Percentiles rank a stretch among this genome's conserved stretches.
Evolutionary conservation across 768 basidiomycete species (phyloP).

Genomic region (Agrocybe chaxingu): DNA sequence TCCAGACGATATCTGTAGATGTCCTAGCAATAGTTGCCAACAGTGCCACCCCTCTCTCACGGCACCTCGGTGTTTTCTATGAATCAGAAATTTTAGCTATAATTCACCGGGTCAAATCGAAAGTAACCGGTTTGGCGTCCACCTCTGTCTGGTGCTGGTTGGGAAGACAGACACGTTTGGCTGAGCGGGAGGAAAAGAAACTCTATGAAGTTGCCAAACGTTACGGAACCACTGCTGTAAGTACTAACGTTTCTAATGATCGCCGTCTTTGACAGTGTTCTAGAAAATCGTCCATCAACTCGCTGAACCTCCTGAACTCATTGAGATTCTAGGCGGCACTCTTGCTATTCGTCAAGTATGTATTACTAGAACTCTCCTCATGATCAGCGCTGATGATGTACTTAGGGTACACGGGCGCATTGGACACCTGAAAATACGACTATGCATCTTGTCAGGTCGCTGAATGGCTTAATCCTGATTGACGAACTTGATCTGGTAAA

Average conservation of each 20-base stretch:
- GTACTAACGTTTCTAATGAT: constrained; percentile 18
- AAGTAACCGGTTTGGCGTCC: constrained; percentile 58
- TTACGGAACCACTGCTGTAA: constrained; percentile 64
- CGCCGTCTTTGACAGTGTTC: constrained; percentile 1
- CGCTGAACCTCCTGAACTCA: constrained; percentile 61
- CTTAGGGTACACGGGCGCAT: constrained; percentile 64
- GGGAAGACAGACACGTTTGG: constrained; percentile 50
- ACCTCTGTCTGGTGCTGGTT: constrained; percentile 79
- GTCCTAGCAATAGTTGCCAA: constrained; percentile 57
- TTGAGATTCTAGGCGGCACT: constrained; percentile 62
- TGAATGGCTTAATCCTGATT: constrained; percentile 49
- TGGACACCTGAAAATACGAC: constrained; percentile 81
- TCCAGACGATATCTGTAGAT: constrained; percentile 70
- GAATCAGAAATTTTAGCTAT: constrained; percentile 70
- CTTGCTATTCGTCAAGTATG: constrained; percentile 74
- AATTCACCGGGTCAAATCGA: constrained; percentile 66
- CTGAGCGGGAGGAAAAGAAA: constrained; percentile 64
- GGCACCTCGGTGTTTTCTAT: constrained; percentile 58
- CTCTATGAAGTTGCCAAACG: constrained; percentile 67
- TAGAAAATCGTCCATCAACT: constrained; percentile 53
- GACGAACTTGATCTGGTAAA: constrained; percentile 72
- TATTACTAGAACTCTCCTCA: background rate
- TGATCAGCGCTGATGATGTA: constrained; percentile 1
- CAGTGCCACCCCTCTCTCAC: constrained; percentile 42
- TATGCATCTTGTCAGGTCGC: constrained; percentile 70